These are phyloP conservation scores for Panicum miliaceum DNA, from an alignment of 176 grass and related monocot species.

Conservation along the genomic window DNA sequence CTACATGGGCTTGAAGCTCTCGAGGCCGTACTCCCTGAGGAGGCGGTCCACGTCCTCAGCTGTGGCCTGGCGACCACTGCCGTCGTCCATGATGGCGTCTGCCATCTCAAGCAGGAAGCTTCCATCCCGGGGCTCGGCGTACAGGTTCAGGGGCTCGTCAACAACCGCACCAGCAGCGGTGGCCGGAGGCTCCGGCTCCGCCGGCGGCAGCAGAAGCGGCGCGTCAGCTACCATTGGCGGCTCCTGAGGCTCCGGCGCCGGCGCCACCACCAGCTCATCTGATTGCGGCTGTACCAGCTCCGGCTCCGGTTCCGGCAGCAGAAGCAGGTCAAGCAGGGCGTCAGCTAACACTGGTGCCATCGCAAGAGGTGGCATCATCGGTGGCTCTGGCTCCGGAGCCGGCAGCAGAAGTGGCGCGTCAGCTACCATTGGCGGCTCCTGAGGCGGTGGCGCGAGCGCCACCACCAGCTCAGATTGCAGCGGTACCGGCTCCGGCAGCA, in stretches of 20 bases:
- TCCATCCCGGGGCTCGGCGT: not conserved
- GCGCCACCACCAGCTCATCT: too few species aligned
- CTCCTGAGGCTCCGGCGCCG: not conserved
- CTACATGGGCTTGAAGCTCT: not conserved
- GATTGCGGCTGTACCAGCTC: too few species aligned
- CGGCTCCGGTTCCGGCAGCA: not conserved
- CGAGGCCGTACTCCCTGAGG: not conserved
- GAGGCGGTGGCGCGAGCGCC: too few species aligned
- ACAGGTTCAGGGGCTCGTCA: not conserved
- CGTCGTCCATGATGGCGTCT: not conserved
- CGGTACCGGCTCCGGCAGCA: not conserved
- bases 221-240: not conserved
- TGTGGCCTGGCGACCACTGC: conserved; percentile 1
- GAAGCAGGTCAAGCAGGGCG: not conserved
- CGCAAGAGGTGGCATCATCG: too few species aligned
- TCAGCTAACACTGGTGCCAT: not conserved
- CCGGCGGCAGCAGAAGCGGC: not conserved
- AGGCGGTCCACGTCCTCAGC: conserved; percentile 1
- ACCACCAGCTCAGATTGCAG: not conserved
- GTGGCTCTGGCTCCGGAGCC: too few species aligned
- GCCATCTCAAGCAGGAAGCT: not conserved
- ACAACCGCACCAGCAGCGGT: not conserved
- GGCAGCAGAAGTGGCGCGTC: not conserved
- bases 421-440: not conserved
- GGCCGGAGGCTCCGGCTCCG: not conserved